Percentiles rank a stretch among this genome's conserved stretches.
Evolutionary conservation across 208 protist genomes (phyloP).

Genomic region (Leishmania mexicana): DNA sequence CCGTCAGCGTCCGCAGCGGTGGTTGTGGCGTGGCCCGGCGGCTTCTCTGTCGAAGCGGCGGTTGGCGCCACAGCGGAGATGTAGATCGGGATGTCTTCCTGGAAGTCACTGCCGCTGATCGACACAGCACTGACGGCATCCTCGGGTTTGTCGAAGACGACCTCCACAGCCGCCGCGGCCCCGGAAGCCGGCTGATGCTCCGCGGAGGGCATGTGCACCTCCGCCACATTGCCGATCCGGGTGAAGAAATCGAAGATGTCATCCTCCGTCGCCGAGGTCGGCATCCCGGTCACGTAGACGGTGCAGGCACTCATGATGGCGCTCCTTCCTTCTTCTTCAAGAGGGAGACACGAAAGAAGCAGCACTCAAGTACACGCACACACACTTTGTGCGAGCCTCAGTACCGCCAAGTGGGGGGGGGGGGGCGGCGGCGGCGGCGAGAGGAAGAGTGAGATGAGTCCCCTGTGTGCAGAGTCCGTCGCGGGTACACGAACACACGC

Average conservation of each 20-base stretch:
- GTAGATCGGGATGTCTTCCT: conserved; percentile 31
- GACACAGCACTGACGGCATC: conserved; percentile 28
- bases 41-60: not conserved
- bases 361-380: not conserved
- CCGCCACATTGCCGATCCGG: conserved; percentile 53
- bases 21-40: conserved; percentile 14
- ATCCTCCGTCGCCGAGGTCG: conserved; percentile 47
- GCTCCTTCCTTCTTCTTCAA: too few relatives aligned
- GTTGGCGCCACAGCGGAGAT: conserved; percentile 28
- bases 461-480: not conserved
- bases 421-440: not conserved
- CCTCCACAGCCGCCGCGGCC: conserved; percentile 3
- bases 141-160: conserved; percentile 32
- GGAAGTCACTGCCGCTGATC: conserved; percentile 45
- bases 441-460: not conserved
- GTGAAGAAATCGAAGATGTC: conserved; percentile 72
- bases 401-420: not conserved
- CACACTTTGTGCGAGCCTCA: not conserved
- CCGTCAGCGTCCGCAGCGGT: not conserved
- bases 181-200: not conserved
- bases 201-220: conserved; percentile 35
- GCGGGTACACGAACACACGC: not conserved
- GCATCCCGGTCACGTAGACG: conserved; percentile 54
- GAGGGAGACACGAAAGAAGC: not conserved
- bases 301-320: conserved; percentile 21